Conservation (phyloP, 768 basidiomycete genomes). For the Russula ochroleuca region DNA sequence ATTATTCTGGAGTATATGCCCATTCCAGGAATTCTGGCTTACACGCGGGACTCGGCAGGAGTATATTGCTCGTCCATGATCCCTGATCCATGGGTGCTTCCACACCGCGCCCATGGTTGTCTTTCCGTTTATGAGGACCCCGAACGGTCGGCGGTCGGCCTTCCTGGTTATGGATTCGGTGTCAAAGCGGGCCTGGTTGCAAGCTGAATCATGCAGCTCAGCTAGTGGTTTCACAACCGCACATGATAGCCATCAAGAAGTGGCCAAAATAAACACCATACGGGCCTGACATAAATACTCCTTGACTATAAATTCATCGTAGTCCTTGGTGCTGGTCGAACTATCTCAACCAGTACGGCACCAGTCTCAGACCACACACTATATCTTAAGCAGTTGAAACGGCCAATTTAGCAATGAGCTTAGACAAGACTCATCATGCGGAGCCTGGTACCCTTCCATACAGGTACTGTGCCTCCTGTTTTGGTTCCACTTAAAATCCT, state of each 20-base stretch:
- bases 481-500: no score
- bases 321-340: not conserved
- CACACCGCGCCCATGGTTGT: not conserved
- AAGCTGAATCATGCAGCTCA: not conserved
- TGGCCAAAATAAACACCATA: not conserved
- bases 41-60: no score
- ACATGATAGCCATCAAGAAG: not conserved
- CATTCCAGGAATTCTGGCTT: not conserved
- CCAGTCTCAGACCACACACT: not conserved
- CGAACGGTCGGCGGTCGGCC: not conserved
- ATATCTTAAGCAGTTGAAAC: no score
- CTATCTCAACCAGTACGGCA: not conserved
- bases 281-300: no score
- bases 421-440: not conserved
- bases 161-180: not conserved
- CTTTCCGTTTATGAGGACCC: not conserved
- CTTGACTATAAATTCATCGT: slow-evolving; percentile 3
- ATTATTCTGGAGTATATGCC: not conserved
- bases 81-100: not conserved
- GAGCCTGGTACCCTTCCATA: not conserved
- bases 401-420: not conserved
- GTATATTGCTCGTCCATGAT: not conserved
- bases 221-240: not conserved
- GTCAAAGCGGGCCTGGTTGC: not conserved
- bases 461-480: slow-evolving; percentile 1